Conservation (phyloP, 352 stramenopile species). For the Phytophthora chlamydospora region DNA sequence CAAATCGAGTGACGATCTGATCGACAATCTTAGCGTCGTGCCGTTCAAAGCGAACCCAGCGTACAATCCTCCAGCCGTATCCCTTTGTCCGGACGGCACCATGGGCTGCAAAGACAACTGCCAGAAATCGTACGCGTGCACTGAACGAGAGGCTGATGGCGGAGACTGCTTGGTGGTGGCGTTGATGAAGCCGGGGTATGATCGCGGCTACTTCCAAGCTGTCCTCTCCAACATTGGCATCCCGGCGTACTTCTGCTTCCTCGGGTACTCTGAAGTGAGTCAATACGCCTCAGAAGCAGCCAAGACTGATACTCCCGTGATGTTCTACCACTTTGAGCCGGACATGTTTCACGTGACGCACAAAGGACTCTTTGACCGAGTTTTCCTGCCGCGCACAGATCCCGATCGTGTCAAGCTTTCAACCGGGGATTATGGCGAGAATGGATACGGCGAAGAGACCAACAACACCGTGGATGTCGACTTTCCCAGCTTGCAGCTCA, state of each 20-base stretch:
- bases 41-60: slow-evolving; percentile 33
- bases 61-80: slow-evolving; percentile 38
- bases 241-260: slow-evolving; percentile 67
- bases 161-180: slow-evolving; percentile 47
- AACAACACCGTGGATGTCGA: slow-evolving; percentile 55
- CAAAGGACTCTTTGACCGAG: slow-evolving; percentile 40
- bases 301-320: slow-evolving; percentile 21
- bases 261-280: slow-evolving; percentile 46
- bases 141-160: slow-evolving; percentile 22
- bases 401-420: slow-evolving; percentile 39
- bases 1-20: slow-evolving; percentile 38
- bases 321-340: slow-evolving; percentile 65
- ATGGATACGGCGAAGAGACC: slow-evolving; percentile 48
- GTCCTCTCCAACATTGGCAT: slow-evolving; percentile 53
- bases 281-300: slow-evolving; percentile 41
- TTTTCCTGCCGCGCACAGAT: slow-evolving; percentile 40
- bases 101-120: slow-evolving; percentile 58
- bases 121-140: slow-evolving; percentile 50
- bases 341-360: slow-evolving; percentile 53
- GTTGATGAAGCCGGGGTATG: slow-evolving; percentile 50
- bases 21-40: slow-evolving; percentile 33
- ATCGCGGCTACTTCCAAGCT: slow-evolving; percentile 53
- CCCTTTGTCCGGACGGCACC: slow-evolving; percentile 35
- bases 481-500: slow-evolving; percentile 41
- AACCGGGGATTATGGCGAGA: slow-evolving; percentile 47